Evolutionary conservation across 805 yeast species (phyloP), one percentile per base, ranked within the genome.

Genomic region (Spencermartinsiella europaea): DNA sequence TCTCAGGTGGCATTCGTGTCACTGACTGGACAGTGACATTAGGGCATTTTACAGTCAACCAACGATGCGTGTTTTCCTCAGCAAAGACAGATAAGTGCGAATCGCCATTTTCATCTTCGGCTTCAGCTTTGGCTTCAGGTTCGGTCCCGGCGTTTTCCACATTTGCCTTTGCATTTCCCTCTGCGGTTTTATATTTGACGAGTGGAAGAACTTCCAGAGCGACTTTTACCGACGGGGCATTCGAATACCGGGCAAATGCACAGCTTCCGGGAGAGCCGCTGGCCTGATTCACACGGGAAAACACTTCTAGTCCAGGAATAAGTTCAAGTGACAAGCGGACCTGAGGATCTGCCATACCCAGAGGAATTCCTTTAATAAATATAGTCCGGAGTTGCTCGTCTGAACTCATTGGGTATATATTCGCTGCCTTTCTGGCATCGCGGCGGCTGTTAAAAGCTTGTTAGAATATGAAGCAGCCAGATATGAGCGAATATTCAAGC

Each of bases 321-420:
- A 45, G 34, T 20, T 36, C 17, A 19, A 54, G 39, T 2, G 45
- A 43, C 4, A 36, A 35, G 19, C 21, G 34, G 27, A 55, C 42
- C 15, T 40, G 31, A 5, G 42, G 22, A 34, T 49, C 53, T 8
- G 54, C 50, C 34, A 54, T 37, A 10, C 40, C 50, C 10, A 33
- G 38, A 3, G 59, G 58, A 1, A 54, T 19, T 14, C 40, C 40
- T 10, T 48, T 50, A n/a, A 54, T 40, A 40, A 46, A 53, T 21
- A 50, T n/a, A 4, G 57, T 55, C 12, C 49, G 34, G n/a, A 50
- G 40, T 44, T 52, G 56, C 16, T 53, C 53, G 15, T 51, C 51
- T 12, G 31, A 19, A 21, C 42, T 22, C 50, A 47, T 42, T 21
- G 51, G 50, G 33, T 46, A 48, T 27, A 50, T 33, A 15, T 20